Evolutionary conservation across 2,329 filamentous ascomycete species (phyloP), one percentile per base, ranked within the genome.

Genomic region (Colletotrichum ledebouriae): DNA sequence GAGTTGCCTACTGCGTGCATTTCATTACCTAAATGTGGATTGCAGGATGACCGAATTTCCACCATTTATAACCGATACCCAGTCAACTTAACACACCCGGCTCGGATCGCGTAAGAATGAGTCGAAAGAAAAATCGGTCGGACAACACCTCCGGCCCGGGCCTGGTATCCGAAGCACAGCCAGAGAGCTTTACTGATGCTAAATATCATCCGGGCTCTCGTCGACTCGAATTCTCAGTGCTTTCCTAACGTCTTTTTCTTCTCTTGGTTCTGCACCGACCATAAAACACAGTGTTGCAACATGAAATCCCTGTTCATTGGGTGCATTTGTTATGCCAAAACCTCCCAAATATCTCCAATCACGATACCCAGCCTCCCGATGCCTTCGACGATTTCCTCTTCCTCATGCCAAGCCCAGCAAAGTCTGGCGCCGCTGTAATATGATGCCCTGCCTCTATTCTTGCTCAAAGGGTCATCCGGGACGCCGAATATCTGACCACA

Each of bases 321-420:
- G 37, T 11, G 37, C 37, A 13, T 39, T 6, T 12, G 12, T 17
- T 55, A 55, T 15, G n/a, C 17, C 33, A 50, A 13, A 44, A 46
- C 46, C 6, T 9, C 25, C 17, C 42, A 46, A 29, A 60, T 46
- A n/a, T 20, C 34, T 7, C 15, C 13, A 13, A 60, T n/a, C 7
- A 42, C 58, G 3, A 42, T 22, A 7, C 70, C 89, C 66, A 94
- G 79, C 72, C 91, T 86, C 75, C 82, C 78, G 12, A 95, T 84
- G 0, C 91, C 93, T 73, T 94, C 90, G 0, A 82, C 84, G n/a
- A 97, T 78, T 62, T 87, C 82, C 20, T 85, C 83, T 73, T 91
- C 89, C 2, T 89, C 84, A 76, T 92, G 91, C 88, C 91, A 94
- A 9, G 89, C 84, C 78, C 92, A 94, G 69, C 89, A 93, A 22